Conservation (phyloP, 176 grass and related monocot genomes). For the Echinochloa phyllopogon region DNA sequence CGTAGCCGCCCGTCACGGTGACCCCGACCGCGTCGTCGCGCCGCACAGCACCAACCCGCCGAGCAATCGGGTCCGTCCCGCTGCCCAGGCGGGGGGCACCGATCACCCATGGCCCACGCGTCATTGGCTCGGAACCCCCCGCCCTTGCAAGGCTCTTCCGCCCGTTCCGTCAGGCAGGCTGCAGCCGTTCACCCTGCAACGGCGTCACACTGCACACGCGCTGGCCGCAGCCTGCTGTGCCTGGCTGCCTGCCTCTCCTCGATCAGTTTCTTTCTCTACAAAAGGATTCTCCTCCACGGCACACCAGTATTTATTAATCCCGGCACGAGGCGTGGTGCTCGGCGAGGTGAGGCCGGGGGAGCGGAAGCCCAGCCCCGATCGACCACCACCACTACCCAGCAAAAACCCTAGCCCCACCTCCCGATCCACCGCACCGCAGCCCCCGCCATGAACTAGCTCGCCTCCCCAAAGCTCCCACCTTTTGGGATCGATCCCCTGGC, state of each 20-base stretch:
- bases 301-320: slow-evolving; percentile 6
- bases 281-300: background rate
- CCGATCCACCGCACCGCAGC: background rate
- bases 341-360: slow-evolving; percentile 7
- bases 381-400: background rate
- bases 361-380: background rate
- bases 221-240: no score
- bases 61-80: no score
- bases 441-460: slow-evolving; percentile 2
- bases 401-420: background rate
- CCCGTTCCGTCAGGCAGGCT: no score
- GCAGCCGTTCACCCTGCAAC: no score
- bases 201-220: no score
- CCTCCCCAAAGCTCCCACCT: background rate
- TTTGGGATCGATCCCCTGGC: slow-evolving; percentile 7
- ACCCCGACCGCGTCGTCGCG: no score
- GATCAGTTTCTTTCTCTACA: background rate
- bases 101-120: no score
- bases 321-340: background rate
- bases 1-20: no score
- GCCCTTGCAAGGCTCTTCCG: no score
- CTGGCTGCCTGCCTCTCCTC: background rate
- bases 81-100: no score
- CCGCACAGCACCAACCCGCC: no score
- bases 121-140: no score